Evolutionary conservation across 1,284 basidiomycete genomes (phyloP), one percentile per base, ranked within the genome.

Genomic region (Anthracocystis setariae): DNA sequence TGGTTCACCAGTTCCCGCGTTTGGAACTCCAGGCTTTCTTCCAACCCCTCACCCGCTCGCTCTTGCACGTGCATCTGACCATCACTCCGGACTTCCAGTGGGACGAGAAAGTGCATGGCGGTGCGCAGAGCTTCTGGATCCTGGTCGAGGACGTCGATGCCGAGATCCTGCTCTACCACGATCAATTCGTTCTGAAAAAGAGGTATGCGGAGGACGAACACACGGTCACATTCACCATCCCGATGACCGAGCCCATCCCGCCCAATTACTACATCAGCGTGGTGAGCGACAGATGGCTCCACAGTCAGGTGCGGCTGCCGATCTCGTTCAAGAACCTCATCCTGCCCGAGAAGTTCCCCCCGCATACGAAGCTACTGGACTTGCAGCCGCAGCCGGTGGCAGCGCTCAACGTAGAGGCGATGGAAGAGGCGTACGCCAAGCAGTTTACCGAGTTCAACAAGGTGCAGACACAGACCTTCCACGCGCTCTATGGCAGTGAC

Each of bases 381-480:
- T 88, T 98, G 9, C 95, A 98, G 83, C 86, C 91, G 1, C 88
- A 97, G 0, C 94, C 95, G 0, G 86, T 96, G 8, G 89, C 92
- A 0, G 94, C 93, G 1, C 86, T 99, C 3, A 92, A 95, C 84
- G 95, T 94, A 86, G 89, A 90, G 80, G 92, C 93, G 63, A 96
- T 91, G 72, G 92, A 98, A 82, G 86, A 86, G 5, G 88, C 97
- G 42, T 98, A 96, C 83, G 40, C 49, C 23, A 67, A 70, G 32
- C 88, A 87, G 0, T 90, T 95, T 69, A 86, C 89, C 64, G 88
- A 88, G 0, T 97, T 98, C 87, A 98, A 98, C 88, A 98, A 97
- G 85, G 96, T 98, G 73, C 96, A 98, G 83, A 98, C 94, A 0
- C 96, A 98, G 84, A 93, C 96, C 35, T 98, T 98, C 90, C 95